Evolutionary conservation across 2,329 filamentous ascomycete genomes (phyloP), one percentile per base, ranked within the genome.

Genomic region (Penicillium sp.): DNA sequence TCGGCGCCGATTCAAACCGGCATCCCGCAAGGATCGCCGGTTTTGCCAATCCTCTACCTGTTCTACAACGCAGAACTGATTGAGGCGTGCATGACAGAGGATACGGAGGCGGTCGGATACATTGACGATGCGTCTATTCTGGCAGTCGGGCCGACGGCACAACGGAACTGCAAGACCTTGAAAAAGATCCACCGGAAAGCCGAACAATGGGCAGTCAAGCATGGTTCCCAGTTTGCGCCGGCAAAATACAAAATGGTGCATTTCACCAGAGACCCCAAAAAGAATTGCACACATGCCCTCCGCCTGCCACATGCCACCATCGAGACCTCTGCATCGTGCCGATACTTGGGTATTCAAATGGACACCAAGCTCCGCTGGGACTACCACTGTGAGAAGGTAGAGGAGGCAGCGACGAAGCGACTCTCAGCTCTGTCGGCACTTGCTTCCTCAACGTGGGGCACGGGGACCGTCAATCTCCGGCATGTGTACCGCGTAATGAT

Each of bases 11-110:
- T 40, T 11, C 26, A 28, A 7, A 41, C 46, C 2, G 39, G 34
- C 25, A 43, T 43, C 32, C 46, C 39, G 3, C 45, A 41, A 36
- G 45, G 45, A 24, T 46, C 45, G 13, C 43, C 43, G 33, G 12
- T 45, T 9, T 46, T 36, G 4, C 44, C 36, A 34, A 46, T 46
- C 13, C 44, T 46, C 12, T 46, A 39, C 25, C 26, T 46, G 2
- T 34, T 46, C 7, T 46, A 39, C n/a, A 46, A 46, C 12, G 44
- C 37, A n/a, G 43, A 28, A 32, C 8, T 36, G 34, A 36, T 36
- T 18, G 34, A 36, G 28, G 28, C 28, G 9, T 32, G 28, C 28
- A 32, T 5, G 28, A 32, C 28, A 32, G 5, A 32, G 28, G 28
- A 32, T 32, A 32, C 28, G 28, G 28, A 32, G 28, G 28, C 28